Conservation (phyloP, 208 protist genomes). For the Entamoeba dispar region DNA sequence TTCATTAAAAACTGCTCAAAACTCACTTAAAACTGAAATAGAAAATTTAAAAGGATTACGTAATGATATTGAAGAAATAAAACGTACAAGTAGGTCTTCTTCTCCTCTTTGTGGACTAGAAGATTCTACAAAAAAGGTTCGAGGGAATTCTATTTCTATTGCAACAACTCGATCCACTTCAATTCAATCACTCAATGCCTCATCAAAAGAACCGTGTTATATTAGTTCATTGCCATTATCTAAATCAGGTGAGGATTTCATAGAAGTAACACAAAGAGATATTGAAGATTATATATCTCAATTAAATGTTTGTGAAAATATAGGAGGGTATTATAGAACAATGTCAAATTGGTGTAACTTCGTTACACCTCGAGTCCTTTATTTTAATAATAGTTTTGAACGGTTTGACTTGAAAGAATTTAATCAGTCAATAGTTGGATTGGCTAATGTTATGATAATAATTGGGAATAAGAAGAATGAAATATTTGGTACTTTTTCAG, state of each 20-base stretch:
- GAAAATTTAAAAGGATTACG: background rate
- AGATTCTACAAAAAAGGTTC: background rate
- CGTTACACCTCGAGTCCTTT: background rate
- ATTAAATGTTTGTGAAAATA: background rate
- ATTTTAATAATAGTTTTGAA: background rate
- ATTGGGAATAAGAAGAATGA: background rate
- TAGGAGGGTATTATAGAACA: background rate
- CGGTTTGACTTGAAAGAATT: background rate
- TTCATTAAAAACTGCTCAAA: background rate
- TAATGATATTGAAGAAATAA: background rate
- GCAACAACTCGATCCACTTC: background rate
- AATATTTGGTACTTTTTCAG: background rate
- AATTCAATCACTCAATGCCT: background rate
- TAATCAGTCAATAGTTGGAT: background rate
- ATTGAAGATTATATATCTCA: background rate
- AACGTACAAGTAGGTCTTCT: background rate
- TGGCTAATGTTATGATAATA: background rate
- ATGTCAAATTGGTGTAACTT: background rate
- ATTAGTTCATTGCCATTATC: background rate
- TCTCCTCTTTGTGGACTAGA: background rate
- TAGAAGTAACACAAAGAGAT: background rate
- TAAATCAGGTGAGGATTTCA: background rate
- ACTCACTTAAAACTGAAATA: background rate
- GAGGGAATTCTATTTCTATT: background rate
- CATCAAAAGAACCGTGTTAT: too few relatives aligned